A percentile compares a stretch with the other conserved stretches of the same genome.
These are phyloP conservation scores for Adansonia gregorii DNA, from an alignment of 441 rosid genomes.

Conservation along the genomic window DNA sequence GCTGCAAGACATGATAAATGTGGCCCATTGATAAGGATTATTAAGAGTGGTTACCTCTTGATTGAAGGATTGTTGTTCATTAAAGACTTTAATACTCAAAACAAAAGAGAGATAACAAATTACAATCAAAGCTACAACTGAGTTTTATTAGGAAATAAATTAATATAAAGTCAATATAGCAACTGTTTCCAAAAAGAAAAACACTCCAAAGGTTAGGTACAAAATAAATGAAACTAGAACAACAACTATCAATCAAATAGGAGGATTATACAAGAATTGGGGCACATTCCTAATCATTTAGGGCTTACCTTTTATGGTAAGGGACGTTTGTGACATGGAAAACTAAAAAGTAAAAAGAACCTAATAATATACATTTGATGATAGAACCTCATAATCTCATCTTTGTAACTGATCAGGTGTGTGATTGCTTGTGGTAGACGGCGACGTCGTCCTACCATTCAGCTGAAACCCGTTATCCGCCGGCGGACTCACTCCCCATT, in stretches of 20 bases:
- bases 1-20: too few relatives aligned
- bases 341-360: not conserved
- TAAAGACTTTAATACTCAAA: not conserved
- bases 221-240: not conserved
- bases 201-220: not conserved
- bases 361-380: constrained; percentile 2
- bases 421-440: constrained; percentile 81
- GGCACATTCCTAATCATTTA: constrained; percentile 1
- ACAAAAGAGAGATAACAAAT: not conserved
- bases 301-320: not conserved
- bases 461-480: constrained; percentile 55
- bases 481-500: constrained; percentile 77
- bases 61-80: too few relatives aligned
- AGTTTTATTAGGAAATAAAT: not conserved
- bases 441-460: constrained; percentile 61
- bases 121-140: not conserved
- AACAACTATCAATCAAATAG: not conserved
- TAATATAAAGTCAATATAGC: not conserved
- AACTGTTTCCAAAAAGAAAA: not conserved
- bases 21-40: too few relatives aligned
- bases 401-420: constrained; percentile 56
- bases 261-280: constrained; percentile 1
- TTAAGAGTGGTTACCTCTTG: too few relatives aligned
- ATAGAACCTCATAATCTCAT: not conserved
- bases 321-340: not conserved